Evolutionary conservation across 176 grass and related monocot species (phyloP).

Genomic region (Musa acuminata): DNA sequence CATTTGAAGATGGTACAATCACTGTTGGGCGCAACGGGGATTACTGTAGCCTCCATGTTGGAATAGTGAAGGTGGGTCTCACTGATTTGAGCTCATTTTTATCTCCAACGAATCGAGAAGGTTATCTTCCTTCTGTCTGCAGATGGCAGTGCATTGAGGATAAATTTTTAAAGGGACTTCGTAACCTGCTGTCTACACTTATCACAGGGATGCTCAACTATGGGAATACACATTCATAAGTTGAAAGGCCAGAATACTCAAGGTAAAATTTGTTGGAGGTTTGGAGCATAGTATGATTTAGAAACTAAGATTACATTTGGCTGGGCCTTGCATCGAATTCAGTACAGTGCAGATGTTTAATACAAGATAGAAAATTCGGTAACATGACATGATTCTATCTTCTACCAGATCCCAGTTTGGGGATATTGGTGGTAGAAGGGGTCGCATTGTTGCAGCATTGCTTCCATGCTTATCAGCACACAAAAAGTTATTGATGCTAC

Average conservation of each 20-base stretch:
- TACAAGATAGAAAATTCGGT: too few species aligned
- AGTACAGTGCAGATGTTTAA: too few species aligned
- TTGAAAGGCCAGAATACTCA: too few species aligned
- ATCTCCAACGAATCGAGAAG: not conserved
- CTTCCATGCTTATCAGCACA: not conserved
- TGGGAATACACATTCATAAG: too few species aligned
- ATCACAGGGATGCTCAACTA: too few species aligned
- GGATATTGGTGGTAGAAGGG: not conserved
- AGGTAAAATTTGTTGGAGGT: too few species aligned
- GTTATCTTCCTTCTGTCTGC: not conserved
- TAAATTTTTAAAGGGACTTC: too few species aligned
- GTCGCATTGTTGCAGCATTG: not conserved
- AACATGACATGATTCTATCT: not conserved
- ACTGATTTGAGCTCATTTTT: not conserved
- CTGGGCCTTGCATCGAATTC: too few species aligned
- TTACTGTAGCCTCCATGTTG: not conserved
- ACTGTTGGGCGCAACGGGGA: not conserved
- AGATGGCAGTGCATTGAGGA: too few species aligned
- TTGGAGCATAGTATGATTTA: too few species aligned
- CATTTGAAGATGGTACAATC: not conserved
- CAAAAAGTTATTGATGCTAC: not conserved
- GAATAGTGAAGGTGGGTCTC: not conserved
- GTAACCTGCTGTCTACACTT: too few species aligned
- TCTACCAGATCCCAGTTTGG: not conserved
- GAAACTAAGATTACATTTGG: too few species aligned